Evolutionary conservation across 2,329 filamentous ascomycete genomes (phyloP).

Genomic region (Exophiala bonariae): DNA sequence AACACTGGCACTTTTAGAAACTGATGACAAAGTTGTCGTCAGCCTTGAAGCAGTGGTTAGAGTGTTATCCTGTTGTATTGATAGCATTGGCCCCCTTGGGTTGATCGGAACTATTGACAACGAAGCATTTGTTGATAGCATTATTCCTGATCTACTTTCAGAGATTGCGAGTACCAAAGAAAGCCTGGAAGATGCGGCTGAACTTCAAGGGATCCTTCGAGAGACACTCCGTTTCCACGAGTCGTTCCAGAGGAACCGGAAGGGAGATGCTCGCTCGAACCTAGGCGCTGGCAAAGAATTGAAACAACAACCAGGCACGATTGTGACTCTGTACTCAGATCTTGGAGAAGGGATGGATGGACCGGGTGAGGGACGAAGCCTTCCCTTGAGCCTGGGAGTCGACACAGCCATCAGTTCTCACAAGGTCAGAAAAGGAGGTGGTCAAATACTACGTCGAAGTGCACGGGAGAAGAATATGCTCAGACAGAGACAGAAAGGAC

Average conservation of each 20-base stretch:
- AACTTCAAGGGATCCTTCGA: constrained; percentile 47
- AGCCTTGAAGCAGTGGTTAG: constrained; percentile 40
- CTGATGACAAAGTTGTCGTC: constrained; percentile 5
- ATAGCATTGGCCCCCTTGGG: constrained; percentile 48
- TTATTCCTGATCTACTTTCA: constrained; percentile 47
- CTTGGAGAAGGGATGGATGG: constrained; percentile 16
- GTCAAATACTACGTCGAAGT: constrained; percentile 69
- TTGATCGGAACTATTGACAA: constrained; percentile 35
- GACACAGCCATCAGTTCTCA: constrained; percentile 45
- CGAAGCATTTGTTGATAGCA: constrained; percentile 39
- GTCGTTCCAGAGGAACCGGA: constrained; percentile 23
- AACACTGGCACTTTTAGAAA: constrained; percentile 1
- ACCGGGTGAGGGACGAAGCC: constrained; percentile 6
- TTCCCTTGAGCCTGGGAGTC: constrained; percentile 65
- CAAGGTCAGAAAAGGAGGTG: constrained; percentile 61
- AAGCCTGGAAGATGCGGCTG: constrained; percentile 48
- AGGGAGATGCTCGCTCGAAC: constrained; percentile 11
- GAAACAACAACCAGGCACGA: constrained; percentile 16
- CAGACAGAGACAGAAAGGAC: constrained; percentile 74
- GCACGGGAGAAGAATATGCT: constrained; percentile 73
- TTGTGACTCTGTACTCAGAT: constrained; percentile 27
- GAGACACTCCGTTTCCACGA: constrained; percentile 46
- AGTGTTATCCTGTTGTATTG: constrained; percentile 45
- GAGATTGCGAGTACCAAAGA: constrained; percentile 49
- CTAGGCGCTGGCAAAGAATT: constrained; percentile 1